These are phyloP conservation scores for Eucalyptus polyanthemos DNA, from an alignment of 345 rosid species.

Conservation along the genomic window DNA sequence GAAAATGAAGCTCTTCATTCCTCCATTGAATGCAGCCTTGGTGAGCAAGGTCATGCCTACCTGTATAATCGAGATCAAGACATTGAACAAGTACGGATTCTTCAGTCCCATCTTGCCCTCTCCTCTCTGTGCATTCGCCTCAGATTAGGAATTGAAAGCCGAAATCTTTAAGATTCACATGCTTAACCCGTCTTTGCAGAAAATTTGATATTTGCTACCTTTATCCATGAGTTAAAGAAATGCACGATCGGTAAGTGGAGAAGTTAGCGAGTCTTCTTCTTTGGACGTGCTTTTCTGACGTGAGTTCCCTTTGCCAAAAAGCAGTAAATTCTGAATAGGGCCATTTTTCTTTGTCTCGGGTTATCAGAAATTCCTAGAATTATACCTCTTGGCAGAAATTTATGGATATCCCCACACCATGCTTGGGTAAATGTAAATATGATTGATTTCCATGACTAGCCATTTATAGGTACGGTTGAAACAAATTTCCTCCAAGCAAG, in stretches of 20 bases:
- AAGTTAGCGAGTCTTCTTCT: not conserved
- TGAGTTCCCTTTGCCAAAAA: not conserved
- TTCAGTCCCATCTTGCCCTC: not conserved
- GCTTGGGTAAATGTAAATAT: not conserved
- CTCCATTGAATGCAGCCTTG: slow-evolving; percentile 6
- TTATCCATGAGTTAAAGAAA: not conserved
- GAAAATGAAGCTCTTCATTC: slow-evolving; percentile 8
- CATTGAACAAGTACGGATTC: not conserved
- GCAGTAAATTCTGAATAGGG: not conserved
- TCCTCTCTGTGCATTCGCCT: not conserved
- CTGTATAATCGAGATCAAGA: not conserved
- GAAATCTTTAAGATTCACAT: not conserved
- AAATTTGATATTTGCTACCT: not conserved
- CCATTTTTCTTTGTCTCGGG: not conserved
- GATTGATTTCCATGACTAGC: not conserved
- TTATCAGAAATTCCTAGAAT: not conserved
- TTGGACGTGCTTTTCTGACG: not conserved
- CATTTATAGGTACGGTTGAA: not conserved
- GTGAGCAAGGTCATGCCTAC: slow-evolving; percentile 5
- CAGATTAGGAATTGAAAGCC: not conserved
- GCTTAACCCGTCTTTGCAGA: not conserved
- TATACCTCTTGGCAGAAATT: not conserved
- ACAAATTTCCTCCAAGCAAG: not conserved
- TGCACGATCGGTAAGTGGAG: not conserved
- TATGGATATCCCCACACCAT: not conserved